phyloP scores from a whole-genome alignment of 2,329 filamentous ascomycete genomes.

The Madurella fahalii region DNA sequence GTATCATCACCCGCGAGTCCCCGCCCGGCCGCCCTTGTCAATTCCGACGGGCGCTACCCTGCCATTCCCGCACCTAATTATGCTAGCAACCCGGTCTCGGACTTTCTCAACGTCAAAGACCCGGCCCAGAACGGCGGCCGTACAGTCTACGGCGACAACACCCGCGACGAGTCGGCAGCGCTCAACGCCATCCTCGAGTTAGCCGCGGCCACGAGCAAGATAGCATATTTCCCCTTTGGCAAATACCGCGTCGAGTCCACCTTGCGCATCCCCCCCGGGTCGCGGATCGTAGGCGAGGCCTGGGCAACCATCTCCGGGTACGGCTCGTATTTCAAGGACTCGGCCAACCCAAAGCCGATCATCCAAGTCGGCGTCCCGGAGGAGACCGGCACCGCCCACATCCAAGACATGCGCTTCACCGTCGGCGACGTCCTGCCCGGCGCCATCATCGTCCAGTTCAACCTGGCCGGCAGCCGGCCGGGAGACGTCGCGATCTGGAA shows the following conservation, averaged over 20 bases:
- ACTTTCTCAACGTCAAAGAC: slow-evolving; percentile 42
- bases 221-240: slow-evolving; percentile 54
- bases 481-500: slow-evolving; percentile 48
- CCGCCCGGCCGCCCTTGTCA: slow-evolving; percentile 34
- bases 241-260: slow-evolving; percentile 51
- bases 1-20: slow-evolving; percentile 27
- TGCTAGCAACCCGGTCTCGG: slow-evolving; percentile 30
- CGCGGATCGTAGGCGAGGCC: slow-evolving; percentile 50
- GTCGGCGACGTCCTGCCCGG: slow-evolving; percentile 57
- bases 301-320: slow-evolving; percentile 51
- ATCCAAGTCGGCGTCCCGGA: slow-evolving; percentile 55
- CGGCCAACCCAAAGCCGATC: slow-evolving; percentile 50
- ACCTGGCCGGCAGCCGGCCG: slow-evolving; percentile 33
- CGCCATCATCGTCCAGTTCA: slow-evolving; percentile 53
- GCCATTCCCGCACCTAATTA: slow-evolving; percentile 39
- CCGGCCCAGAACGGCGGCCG: slow-evolving; percentile 35
- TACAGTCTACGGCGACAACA: slow-evolving; percentile 37
- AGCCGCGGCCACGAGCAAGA: slow-evolving; percentile 37
- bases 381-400: slow-evolving; percentile 57
- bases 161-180: slow-evolving; percentile 35
- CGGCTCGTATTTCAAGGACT: slow-evolving; percentile 48
- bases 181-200: slow-evolving; percentile 37
- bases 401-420: slow-evolving; percentile 61
- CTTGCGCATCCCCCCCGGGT: slow-evolving; percentile 45
- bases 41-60: slow-evolving; percentile 35